Conservation (phyloP, 2,329 filamentous ascomycete species). For the Fusarium metavorans region DNA sequence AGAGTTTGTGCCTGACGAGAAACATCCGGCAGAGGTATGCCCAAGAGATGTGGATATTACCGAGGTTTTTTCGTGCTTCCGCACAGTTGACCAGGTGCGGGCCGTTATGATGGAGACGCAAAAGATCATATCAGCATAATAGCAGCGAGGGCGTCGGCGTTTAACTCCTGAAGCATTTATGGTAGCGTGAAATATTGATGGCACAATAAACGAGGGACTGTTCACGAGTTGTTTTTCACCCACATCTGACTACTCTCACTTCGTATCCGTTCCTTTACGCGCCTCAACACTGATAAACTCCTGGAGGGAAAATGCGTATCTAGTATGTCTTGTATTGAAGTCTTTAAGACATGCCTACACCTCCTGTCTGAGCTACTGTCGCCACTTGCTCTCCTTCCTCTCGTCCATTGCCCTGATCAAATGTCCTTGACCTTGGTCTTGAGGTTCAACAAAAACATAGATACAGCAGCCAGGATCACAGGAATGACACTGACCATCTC, state of each 20-base stretch:
- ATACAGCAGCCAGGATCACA: background rate
- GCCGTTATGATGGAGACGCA: conserved; percentile 6
- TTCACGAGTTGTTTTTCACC: background rate
- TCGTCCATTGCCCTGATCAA: background rate
- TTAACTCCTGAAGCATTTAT: background rate
- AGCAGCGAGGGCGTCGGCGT: background rate
- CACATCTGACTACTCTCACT: background rate
- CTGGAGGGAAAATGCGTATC: background rate
- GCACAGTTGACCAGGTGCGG: conserved; percentile 22
- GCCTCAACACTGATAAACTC: background rate
- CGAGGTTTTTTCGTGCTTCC: conserved; percentile 21
- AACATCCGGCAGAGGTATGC: conserved; percentile 25
- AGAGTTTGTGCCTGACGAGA: conserved; percentile 1
- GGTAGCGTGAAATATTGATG: background rate
- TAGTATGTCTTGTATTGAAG: background rate
- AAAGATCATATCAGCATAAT: background rate
- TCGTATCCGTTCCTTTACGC: no score
- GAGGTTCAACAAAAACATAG: background rate
- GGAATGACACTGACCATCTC: background rate
- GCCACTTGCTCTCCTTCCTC: background rate
- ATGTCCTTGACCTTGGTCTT: background rate
- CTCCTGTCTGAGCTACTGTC: background rate
- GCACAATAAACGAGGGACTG: background rate
- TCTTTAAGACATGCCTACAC: background rate
- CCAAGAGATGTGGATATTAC: conserved; percentile 32